Conservation (phyloP, 2,329 filamentous ascomycete genomes). For the Phialophora verrucosa region DNA sequence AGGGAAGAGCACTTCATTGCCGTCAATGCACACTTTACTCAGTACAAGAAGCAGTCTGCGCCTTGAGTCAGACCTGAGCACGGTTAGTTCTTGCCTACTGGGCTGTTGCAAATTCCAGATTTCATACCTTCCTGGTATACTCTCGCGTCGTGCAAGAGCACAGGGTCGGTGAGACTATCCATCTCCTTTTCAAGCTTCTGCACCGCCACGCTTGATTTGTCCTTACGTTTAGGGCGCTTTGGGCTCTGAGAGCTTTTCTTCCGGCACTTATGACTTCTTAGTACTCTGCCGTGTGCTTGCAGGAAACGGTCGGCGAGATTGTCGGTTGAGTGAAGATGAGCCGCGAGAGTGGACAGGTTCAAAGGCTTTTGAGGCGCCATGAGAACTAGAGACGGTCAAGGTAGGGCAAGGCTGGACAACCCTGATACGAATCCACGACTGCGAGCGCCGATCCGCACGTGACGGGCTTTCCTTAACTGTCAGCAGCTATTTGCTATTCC, state of each 20-base stretch:
- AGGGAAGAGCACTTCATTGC: background rate
- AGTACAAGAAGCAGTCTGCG: background rate
- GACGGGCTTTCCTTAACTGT: background rate
- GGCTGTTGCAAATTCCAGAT: background rate
- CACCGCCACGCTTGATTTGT: conserved; percentile 2
- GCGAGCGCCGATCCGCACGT: background rate
- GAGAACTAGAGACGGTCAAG: background rate
- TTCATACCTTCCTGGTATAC: conserved; percentile 15
- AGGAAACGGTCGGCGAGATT: background rate
- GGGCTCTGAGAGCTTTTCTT: background rate
- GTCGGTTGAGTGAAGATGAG: background rate
- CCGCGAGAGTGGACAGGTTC: background rate
- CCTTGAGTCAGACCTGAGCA: background rate
- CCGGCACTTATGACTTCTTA: background rate
- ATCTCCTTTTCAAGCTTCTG: conserved; percentile 16
- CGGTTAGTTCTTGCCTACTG: background rate
- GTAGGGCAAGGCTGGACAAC: background rate
- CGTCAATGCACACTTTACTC: background rate
- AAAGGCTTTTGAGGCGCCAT: background rate
- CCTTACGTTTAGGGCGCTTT: background rate
- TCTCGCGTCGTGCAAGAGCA: conserved; percentile 11
- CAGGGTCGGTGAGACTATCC: conserved; percentile 14
- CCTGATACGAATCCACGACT: background rate
- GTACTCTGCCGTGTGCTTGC: background rate
- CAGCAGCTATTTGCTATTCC: background rate